phyloP scores from a whole-genome alignment of 768 basidiomycete genomes.

The Kwoniella dejecticola region DNA sequence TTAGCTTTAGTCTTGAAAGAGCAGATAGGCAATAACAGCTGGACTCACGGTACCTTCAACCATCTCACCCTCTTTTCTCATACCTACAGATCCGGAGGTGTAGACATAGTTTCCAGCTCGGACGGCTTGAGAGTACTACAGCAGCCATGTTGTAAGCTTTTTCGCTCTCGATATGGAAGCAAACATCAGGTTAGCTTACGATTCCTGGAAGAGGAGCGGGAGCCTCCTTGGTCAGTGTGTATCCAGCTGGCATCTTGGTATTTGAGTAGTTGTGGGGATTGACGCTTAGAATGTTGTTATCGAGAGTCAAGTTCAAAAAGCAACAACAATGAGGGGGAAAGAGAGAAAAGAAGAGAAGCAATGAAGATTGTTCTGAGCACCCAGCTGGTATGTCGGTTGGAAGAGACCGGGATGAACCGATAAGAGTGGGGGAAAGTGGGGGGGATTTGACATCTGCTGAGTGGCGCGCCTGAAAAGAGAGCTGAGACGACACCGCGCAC shows the following conservation, averaged over 20 bases:
- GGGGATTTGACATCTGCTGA: not conserved
- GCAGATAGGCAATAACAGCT: not conserved
- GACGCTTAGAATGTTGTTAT: no score
- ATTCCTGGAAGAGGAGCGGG: slow-evolving; percentile 47
- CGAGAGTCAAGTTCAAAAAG: no score
- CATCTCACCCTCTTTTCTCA: slow-evolving; percentile 51
- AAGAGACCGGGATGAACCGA: slow-evolving; percentile 4
- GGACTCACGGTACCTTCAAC: slow-evolving; percentile 46
- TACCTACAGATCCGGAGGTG: slow-evolving; percentile 50
- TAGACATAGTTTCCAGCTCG: slow-evolving; percentile 50
- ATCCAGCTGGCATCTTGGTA: slow-evolving; percentile 44
- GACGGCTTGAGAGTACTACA: slow-evolving; percentile 48
- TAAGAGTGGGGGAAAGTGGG: slow-evolving; percentile 10
- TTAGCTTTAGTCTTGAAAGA: not conserved
- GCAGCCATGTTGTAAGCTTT: not conserved
- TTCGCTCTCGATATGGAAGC: not conserved
- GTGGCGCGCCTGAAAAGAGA: not conserved
- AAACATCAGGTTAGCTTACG: slow-evolving; percentile 25
- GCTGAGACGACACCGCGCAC: no score
- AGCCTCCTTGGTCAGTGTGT: slow-evolving; percentile 45
- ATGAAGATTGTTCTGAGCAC: not conserved
- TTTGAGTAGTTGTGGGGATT: not conserved
- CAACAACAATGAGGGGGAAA: not conserved
- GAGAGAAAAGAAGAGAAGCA: not conserved
- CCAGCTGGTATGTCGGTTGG: no score